Percentiles rank a stretch among this genome's conserved stretches.
Conservation (phyloP, 2,329 filamentous ascomycete genomes). For the Cadophora luteo-olivacea region DNA sequence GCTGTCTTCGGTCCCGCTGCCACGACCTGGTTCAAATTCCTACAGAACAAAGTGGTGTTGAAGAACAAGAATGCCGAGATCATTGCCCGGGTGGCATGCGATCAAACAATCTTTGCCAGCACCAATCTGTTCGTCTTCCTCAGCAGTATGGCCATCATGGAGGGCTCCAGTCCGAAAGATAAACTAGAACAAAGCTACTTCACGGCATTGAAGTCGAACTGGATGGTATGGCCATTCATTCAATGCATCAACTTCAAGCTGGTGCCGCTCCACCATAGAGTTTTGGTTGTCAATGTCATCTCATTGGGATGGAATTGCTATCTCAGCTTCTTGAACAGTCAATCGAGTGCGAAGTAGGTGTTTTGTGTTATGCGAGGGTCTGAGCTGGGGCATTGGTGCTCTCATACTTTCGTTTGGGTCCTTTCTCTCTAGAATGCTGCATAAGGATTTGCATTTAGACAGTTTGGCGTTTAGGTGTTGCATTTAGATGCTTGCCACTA, state of each 20-base stretch:
- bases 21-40: conserved; percentile 73
- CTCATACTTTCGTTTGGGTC: not conserved
- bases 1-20: conserved; percentile 74
- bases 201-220: conserved; percentile 69
- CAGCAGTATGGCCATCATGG: conserved; percentile 70
- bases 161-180: conserved; percentile 63
- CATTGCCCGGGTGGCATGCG: conserved; percentile 65
- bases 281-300: conserved; percentile 75
- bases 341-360: conserved; percentile 14
- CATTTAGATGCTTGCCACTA: conserved; percentile 2
- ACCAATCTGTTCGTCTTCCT: conserved; percentile 70
- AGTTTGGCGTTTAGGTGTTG: conserved; percentile 24
- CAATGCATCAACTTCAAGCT: conserved; percentile 74
- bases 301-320: conserved; percentile 61
- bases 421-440: not conserved
- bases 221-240: conserved; percentile 73
- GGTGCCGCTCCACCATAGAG: conserved; percentile 70
- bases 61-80: conserved; percentile 64
- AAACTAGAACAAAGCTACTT: conserved; percentile 66
- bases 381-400: not conserved
- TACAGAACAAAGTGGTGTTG: conserved; percentile 66
- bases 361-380: not conserved
- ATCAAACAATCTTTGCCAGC: conserved; percentile 72
- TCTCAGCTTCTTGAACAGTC: conserved; percentile 43
- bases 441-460: conserved; percentile 17